Base-by-base conservation (phyloP, 2,329 filamentous ascomycete species). In the Pyrenophora tritici-repentis region DNA sequence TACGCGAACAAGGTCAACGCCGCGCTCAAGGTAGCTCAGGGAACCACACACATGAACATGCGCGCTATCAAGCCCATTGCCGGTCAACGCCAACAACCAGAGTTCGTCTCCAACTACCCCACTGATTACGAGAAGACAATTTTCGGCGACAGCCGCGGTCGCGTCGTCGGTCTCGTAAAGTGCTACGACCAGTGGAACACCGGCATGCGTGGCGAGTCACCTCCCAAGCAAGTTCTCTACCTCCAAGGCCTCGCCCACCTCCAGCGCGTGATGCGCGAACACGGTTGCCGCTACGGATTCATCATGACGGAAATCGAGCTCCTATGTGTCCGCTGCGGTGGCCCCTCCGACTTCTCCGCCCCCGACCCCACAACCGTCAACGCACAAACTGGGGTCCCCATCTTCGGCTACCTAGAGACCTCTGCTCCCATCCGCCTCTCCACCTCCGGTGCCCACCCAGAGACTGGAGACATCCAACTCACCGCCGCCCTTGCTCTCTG, bases 241-340 rank as follows among this genome's bases (percentile, higher is more conserved):
- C 86, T 97, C 16, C 87, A 89, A 42, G 90, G 90, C 1, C 84
- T 97, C 4, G 83, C 91, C 0, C 90, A 95, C 64, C 79, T 97
- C 37, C 93, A 97, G 75, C 85, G 90, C 70, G 86, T 87, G 68
- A 96, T 97, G 91, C 91, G 93, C 73, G 91, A 96, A 76, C 90
- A 96, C 76, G 86, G 87, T 61, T 95, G 90, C 71, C 87, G 93
- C 52, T 97, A 97, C 73, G 93, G 93, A 47, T 97, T 96, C 79
- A 93, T 97, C 73, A 86, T 97, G 68, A 97, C 91, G 1, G 93
- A 97, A 76, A 96, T 96, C 64, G 93, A 97, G 76, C 86, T 97
- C 7, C 87, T 97, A 33, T 86, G 94, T 63, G 91, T 96, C 1
- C 90, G 92, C 65, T 90, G 89, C 60, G 91, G 92, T 44, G 78